Base-by-base conservation (phyloP, 2,329 filamentous ascomycete species). In the Alternaria hordeiaustralica region DNA sequence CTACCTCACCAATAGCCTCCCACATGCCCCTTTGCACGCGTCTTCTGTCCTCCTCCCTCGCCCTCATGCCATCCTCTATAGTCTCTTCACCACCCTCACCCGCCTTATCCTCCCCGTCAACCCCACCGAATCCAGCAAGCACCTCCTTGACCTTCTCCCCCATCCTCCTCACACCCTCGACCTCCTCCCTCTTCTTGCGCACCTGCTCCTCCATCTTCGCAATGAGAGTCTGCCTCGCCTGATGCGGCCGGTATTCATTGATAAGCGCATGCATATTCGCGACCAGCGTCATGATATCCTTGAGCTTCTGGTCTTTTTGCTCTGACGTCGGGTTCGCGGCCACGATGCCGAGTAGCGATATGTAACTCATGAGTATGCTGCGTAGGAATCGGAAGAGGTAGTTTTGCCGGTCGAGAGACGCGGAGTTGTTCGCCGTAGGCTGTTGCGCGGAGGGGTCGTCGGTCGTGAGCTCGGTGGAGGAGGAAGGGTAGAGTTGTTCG, bases 191-290 rank as follows among this genome's bases (percentile, higher is more conserved):
- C 59, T 90, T 90, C 70, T 84, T 86, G 70, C 92, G 89, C 28
- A 97, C 82, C 74, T 95, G 91, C 69, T 92, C 90, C 80, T 97
- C 92, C 91, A 97, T 94, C 84, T 95, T 87, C 69, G 90, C 82
- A 30, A 97, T 97, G 61, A 97, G 84, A 26, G 90, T 94, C 82
- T 97, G 94, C 47, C 95, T 84, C 23, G 94, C 94, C 82, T 98
- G 95, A 78, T 97, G 94, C 10, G 94, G 94, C 30, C 95, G 87
- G 81, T 97, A 98, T 79, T 97, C 90, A 79, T 99, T 99, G 69
- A 98, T 89, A 58, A 97, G 86, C 75, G 96, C 93, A 80, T 97
- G 94, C 75, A 96, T 91, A 79, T 98, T 98, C 79, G 95, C 90
- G 67, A 97, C 90, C 26, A 98, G 83, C 15, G 90, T 94, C 72